phyloP scores from a whole-genome alignment of 176 grass and related monocot genomes.

The Ensete glaucum region DNA sequence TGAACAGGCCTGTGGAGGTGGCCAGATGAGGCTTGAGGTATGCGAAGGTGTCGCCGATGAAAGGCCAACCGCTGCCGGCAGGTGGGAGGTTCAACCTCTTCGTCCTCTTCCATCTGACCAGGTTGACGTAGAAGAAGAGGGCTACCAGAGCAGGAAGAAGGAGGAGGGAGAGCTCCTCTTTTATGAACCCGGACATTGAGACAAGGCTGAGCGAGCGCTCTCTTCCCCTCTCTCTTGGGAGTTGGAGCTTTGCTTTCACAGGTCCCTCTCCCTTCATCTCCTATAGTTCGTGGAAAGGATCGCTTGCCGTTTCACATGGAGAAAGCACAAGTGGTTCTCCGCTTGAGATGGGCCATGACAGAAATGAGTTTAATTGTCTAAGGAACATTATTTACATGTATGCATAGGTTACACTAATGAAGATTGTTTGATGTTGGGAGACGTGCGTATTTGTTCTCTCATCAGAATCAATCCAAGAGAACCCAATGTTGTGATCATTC shows the following conservation, averaged over 20 bases:
- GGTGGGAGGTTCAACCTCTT: slow-evolving; percentile 65
- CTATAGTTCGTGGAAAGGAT: too few species aligned
- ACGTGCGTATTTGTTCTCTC: too few species aligned
- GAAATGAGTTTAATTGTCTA: too few species aligned
- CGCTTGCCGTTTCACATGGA: too few species aligned
- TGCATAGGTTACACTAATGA: too few species aligned
- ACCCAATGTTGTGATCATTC: too few species aligned
- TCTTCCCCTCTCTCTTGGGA: neutral
- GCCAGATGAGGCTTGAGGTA: slow-evolving; percentile 71
- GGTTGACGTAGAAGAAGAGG: slow-evolving; percentile 58
- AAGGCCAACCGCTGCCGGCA: slow-evolving; percentile 46
- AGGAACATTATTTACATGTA: too few species aligned
- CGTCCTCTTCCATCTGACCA: slow-evolving; percentile 22
- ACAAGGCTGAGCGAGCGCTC: neutral
- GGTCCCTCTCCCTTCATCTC: neutral
- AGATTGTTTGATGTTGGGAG: too few species aligned
- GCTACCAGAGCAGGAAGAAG: slow-evolving; percentile 58
- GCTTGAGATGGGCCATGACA: neutral
- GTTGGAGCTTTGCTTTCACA: too few species aligned
- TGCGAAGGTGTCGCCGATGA: slow-evolving; percentile 75
- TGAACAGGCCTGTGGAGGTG: slow-evolving; percentile 69
- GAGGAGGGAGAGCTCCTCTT: slow-evolving; percentile 50
- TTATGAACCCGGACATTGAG: neutral
- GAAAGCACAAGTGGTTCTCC: neutral
- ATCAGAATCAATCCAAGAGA: too few species aligned